Evolutionary conservation across 495 filamentous ascomycete species (phyloP).

Genomic region (Penicillium pulvis): DNA sequence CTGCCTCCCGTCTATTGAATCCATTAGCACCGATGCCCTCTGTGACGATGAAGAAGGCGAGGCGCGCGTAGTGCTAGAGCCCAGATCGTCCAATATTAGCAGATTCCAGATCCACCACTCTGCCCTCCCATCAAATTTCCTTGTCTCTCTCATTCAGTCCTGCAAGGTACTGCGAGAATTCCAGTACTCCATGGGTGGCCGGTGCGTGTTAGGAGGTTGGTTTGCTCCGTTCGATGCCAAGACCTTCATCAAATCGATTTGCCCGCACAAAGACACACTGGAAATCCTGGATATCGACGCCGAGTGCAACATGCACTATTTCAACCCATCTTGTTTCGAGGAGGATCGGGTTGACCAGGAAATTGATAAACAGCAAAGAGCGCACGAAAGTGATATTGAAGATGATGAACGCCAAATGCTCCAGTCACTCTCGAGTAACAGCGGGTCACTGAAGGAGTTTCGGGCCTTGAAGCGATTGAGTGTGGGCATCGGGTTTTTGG

Average conservation of each 20-base stretch:
- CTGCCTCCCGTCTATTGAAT: constrained; percentile 29
- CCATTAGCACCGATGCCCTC: constrained; percentile 21
- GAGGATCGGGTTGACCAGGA: constrained; percentile 9
- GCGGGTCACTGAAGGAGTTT: constrained; percentile 24
- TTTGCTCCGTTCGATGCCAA: constrained; percentile 19
- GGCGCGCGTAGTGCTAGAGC: background rate
- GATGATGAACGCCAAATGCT: constrained; percentile 1
- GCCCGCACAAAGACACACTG: constrained; percentile 26
- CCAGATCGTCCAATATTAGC: constrained; percentile 22
- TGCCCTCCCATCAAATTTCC: constrained; percentile 9
- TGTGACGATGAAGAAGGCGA: constrained; percentile 8
- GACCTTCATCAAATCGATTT: constrained; percentile 25
- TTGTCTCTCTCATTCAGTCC: constrained; percentile 19
- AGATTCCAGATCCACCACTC: constrained; percentile 23
- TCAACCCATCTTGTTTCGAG: background rate
- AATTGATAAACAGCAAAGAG: background rate
- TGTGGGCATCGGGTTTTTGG: constrained; percentile 24
- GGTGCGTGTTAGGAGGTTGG: constrained; percentile 10
- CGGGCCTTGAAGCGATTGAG: constrained; percentile 23
- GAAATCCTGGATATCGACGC: constrained; percentile 30
- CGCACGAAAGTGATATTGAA: background rate
- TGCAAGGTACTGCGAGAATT: constrained; percentile 25
- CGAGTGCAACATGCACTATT: constrained; percentile 3
- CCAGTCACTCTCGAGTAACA: background rate
- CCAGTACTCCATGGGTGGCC: constrained; percentile 26